These are phyloP conservation scores for Parastagonospora nodorum DNA, from an alignment of 2,329 filamentous ascomycete species.

Conservation along the genomic window DNA sequence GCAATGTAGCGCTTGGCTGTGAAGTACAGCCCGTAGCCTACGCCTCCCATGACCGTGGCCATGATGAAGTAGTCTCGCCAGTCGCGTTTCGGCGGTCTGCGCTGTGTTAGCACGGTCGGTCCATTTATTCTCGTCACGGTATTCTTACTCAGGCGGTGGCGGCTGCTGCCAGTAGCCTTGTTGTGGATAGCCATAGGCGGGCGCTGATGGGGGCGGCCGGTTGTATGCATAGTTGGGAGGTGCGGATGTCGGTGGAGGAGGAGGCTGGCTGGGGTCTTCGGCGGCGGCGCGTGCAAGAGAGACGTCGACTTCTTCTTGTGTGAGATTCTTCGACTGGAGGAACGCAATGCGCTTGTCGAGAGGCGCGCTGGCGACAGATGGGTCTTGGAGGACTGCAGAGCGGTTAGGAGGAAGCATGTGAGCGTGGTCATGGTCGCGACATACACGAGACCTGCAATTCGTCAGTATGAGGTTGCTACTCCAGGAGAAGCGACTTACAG, in stretches of 20 bases:
- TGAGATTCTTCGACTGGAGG: conserved; percentile 94
- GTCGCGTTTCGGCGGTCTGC: conserved; percentile 73
- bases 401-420: conserved; percentile 18
- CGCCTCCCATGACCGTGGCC: conserved; percentile 90
- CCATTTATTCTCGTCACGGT: too few species aligned
- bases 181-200: conserved; percentile 59
- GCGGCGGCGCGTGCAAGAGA: conserved; percentile 78
- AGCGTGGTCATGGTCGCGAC: conserved; percentile 22
- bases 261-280: conserved; percentile 56
- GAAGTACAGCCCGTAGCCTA: conserved; percentile 86
- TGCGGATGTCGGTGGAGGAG: conserved; percentile 53
- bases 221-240: conserved; percentile 48
- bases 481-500: conserved; percentile 49
- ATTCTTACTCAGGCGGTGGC: conserved; percentile 58
- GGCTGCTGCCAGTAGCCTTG: conserved; percentile 59
- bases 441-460: conserved; percentile 57
- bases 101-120: conserved; percentile 16
- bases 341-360: conserved; percentile 92
- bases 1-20: conserved; percentile 89
- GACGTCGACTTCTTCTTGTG: conserved; percentile 89
- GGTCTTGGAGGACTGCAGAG: conserved; percentile 84
- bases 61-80: conserved; percentile 99
- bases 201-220: conserved; percentile 51
- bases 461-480: conserved; percentile 19
- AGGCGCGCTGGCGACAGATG: conserved; percentile 86